These are phyloP conservation scores for Microascus cirrosus DNA, from an alignment of 2,329 filamentous ascomycete genomes.

Conservation along the genomic window DNA sequence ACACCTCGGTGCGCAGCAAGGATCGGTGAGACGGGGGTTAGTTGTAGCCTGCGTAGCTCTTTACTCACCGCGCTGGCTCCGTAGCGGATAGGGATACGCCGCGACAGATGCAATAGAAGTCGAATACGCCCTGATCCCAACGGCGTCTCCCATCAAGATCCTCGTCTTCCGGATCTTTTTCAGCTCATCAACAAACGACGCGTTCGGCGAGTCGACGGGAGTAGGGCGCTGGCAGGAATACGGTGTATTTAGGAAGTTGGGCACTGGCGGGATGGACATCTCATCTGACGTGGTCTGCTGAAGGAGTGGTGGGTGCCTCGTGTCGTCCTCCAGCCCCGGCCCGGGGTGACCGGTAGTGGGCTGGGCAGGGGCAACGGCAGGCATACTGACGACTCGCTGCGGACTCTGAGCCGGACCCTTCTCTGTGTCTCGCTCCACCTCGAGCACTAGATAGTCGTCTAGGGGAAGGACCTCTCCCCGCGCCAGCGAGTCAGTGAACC, in stretches of 20 bases:
- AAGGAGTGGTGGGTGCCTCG: constrained; percentile 29
- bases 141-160: constrained; percentile 59
- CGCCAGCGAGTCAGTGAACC: constrained; percentile 43
- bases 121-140: constrained; percentile 78
- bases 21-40: too few species aligned
- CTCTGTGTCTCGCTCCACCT: constrained; percentile 20
- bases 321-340: neutral
- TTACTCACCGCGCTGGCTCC: constrained; percentile 26
- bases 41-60: neutral
- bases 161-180: constrained; percentile 63
- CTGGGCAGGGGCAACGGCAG: neutral
- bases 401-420: neutral
- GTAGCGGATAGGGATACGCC: constrained; percentile 57
- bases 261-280: constrained; percentile 50
- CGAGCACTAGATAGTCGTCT: constrained; percentile 41
- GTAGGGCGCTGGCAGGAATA: constrained; percentile 80
- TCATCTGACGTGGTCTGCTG: constrained; percentile 73
- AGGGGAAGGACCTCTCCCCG: constrained; percentile 32
- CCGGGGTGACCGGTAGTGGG: neutral
- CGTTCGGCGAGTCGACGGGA: constrained; percentile 58
- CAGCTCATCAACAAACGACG: constrained; percentile 61
- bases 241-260: constrained; percentile 46
- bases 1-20: too few species aligned
- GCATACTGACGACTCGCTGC: neutral
- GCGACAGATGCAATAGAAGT: constrained; percentile 74